Base-by-base conservation (phyloP, 2,329 filamentous ascomycete species). In the Colletotrichum sp. region DNA sequence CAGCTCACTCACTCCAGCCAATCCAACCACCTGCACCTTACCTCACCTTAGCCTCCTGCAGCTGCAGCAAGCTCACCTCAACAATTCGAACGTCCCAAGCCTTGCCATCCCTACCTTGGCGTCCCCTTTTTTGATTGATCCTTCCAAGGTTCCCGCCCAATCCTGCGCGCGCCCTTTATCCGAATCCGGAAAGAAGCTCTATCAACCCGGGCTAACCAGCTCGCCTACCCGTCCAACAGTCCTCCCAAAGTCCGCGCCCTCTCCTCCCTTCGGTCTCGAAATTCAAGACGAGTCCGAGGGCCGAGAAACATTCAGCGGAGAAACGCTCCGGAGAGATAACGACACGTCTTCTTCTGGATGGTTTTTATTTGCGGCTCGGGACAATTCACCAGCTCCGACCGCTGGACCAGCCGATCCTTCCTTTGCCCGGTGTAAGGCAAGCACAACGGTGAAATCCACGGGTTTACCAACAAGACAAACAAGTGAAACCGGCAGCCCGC, bases 131-230 rank as follows among this genome's bases (percentile, higher is more conserved):
- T 58, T 26, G 21, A 28, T 28, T 58, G 55, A 26, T 66, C 43
- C 43, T 8, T 32, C 57, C 67, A 32, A 70, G 36, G 26, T 52
- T 9, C 32, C 55, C 32, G 28, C 24, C 67, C 57, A 70, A 34
- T 70, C 24, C 57, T 63, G 26, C 55, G 55, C 55, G 48, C 66
- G 21, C 72, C n/a, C 24, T 38, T 6, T 16, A 43, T 61, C 73
- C 73, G 15, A 68, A 75, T 65, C 48, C 4, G 73, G 73, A 73
- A 75, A 75, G 64, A 68, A 75, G 73, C 73, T 75, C 70, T 58
- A n/a, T 12, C 13, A 12, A n/a, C 61, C 43, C 43, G 34, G 34
- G 61, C 32, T n/a, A 32, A 61, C 28, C 18, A 36, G 21, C 58
- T n/a, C 28, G 28, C 55, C 43, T 21, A 21, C 43, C 43, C 43